Evolutionary conservation across 768 basidiomycete species (phyloP).

Genomic region (Podaxis sp.): DNA sequence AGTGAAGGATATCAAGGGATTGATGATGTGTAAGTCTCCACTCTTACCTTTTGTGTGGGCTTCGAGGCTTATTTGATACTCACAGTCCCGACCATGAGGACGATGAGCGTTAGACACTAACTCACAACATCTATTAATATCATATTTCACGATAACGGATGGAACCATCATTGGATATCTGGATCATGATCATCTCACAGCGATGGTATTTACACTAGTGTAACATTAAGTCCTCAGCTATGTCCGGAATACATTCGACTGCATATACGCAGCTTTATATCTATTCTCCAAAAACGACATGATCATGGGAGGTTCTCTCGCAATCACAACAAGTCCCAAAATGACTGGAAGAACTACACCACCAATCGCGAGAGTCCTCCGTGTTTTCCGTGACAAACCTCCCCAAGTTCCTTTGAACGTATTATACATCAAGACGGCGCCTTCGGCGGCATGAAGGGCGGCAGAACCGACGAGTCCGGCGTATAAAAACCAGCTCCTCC

Average conservation of each 20-base stretch:
- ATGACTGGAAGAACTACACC: conserved; percentile 51
- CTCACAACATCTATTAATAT: neutral
- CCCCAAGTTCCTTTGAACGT: conserved; percentile 32
- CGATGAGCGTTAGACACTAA: conserved; percentile 48
- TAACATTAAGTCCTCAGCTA: neutral
- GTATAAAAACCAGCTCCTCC: conserved; percentile 63
- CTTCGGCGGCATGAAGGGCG: conserved; percentile 64
- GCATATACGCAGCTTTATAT: conserved; percentile 46
- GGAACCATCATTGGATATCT: neutral
- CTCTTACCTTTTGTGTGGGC: neutral
- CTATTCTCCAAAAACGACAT: conserved; percentile 51
- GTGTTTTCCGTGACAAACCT: conserved; percentile 20
- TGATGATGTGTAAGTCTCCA: conserved; percentile 66
- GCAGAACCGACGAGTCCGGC: conserved; percentile 56
- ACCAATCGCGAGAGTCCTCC: conserved; percentile 29
- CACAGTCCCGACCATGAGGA: conserved; percentile 63
- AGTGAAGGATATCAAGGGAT: conserved; percentile 65
- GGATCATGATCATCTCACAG: neutral
- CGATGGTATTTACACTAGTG: neutral
- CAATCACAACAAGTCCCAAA: conserved; percentile 52
- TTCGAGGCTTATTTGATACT: conserved; percentile 15
- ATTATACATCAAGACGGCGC: conserved; percentile 51
- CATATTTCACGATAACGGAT: neutral
- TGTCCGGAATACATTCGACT: conserved; percentile 2
- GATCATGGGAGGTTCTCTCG: conserved; percentile 57